Percentiles rank a stretch among this genome's conserved stretches.
These are phyloP conservation scores for Chalaropsis ovoidea DNA, from an alignment of 2,329 filamentous ascomycete species.

Conservation along the genomic window DNA sequence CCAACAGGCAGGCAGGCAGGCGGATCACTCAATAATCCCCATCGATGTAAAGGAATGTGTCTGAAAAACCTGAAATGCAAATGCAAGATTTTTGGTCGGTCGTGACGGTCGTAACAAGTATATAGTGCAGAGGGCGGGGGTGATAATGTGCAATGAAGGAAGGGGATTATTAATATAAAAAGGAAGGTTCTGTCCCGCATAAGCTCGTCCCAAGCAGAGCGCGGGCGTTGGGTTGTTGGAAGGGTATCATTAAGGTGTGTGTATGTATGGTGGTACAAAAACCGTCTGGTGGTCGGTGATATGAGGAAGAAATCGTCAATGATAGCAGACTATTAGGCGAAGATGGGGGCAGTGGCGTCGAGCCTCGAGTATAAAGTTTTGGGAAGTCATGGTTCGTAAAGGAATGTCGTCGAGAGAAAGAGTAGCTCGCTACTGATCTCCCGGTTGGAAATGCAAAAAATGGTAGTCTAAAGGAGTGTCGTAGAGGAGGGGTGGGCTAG, in stretches of 20 bases:
- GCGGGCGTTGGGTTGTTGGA: conserved; percentile 20
- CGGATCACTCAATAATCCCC: conserved; percentile 14
- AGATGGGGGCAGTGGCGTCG: conserved; percentile 20
- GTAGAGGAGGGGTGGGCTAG: conserved; percentile 2
- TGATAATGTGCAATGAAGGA: conserved; percentile 15
- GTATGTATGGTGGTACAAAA: conserved; percentile 18
- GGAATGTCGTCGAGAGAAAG: conserved; percentile 19
- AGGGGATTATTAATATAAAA: conserved; percentile 10
- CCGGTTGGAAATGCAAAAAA: conserved; percentile 10
- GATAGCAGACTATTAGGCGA: conserved; percentile 4
- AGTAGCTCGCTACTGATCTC: conserved; percentile 14
- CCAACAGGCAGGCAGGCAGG: background rate
- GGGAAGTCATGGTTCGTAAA: conserved; percentile 16
- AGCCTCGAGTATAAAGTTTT: conserved; percentile 19
- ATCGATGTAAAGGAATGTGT: conserved; percentile 21
- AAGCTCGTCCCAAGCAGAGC: conserved; percentile 16
- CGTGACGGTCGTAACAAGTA: conserved; percentile 24
- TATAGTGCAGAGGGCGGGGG: conserved; percentile 18
- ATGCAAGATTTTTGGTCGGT: conserved; percentile 26
- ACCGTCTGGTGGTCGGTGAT: conserved; percentile 10
- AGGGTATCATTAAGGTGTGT: conserved; percentile 22
- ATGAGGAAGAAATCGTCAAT: background rate
- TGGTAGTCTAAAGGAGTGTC: conserved; percentile 20
- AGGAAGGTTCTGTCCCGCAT: conserved; percentile 24
- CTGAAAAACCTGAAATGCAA: conserved; percentile 25